Percentiles rank a stretch among this genome's conserved stretches.
Conservation (phyloP, 176 grass and related monocot genomes). For the Juncus effusus region DNA sequence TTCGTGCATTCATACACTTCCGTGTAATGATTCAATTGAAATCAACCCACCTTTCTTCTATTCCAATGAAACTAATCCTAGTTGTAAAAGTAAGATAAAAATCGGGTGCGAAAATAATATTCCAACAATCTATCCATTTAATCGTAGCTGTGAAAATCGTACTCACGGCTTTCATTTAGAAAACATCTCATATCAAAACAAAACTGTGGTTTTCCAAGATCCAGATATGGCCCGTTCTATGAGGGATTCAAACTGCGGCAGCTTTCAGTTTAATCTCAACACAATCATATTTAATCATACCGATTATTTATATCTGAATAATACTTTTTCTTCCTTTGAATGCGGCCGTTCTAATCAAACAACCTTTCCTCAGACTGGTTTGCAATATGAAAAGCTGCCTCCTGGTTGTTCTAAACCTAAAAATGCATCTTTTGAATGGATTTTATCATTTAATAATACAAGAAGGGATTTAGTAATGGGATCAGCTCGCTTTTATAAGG, state of each 20-base stretch:
- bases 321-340: not conserved
- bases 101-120: not conserved
- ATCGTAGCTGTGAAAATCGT: not conserved
- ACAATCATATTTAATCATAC: not conserved
- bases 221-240: conserved; percentile 3
- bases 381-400: not conserved
- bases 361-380: not conserved
- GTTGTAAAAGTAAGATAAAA: not conserved
- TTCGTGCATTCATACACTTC: not conserved
- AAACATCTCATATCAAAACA: conserved; percentile 2
- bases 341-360: not conserved
- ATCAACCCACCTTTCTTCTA: conserved; percentile 6
- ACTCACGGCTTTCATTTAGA: not conserved
- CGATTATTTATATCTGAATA: not conserved
- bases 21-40: conserved; percentile 11
- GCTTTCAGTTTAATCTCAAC: not conserved
- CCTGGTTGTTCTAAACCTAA: not conserved
- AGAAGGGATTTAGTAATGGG: not conserved
- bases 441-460: conserved; percentile 8
- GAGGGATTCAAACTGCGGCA: not conserved
- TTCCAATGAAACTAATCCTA: not conserved
- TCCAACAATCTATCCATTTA: not conserved
- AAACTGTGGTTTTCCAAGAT: not conserved
- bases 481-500: not conserved
- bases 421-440: not conserved